Base-by-base conservation (phyloP, 148 eudicot species). In the Silene latifolia region DNA sequence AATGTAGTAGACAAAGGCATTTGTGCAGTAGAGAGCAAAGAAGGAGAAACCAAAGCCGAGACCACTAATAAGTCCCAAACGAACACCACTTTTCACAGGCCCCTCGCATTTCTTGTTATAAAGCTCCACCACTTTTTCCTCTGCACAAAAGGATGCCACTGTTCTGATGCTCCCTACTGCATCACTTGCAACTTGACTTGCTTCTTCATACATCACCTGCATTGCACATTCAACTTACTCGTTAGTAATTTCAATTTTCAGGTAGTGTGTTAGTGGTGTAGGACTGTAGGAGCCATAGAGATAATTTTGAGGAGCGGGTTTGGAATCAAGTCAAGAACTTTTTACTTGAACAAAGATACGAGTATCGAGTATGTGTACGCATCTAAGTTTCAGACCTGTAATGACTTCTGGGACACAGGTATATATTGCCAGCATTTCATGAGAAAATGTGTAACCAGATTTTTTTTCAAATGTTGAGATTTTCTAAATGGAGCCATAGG, bases 81-180 rank as follows among this genome's bases (percentile, higher is more conserved):
- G 87, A 59, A 86, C 80, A 47, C 98, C 93, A 62, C 85, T 75
- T 75, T 82, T 84, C 74, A 83, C 62, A 0, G 98, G 97, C 29
- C 48, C 88, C 67, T 85, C 86, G 47, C 98, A 93, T 78, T 90
- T 92, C 71, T 80, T 79, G 76, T 83, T 74, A 42, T 88, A 92
- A 79, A 90, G 80, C 60, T 86, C 86, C 88, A 89, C 87, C 35
- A 93, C 93, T 71, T 93, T 90, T 59, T 90, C 87, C 82, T 93
- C 98, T 27, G 90, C 91, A 82, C 93, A 82, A 56, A 90, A 93
- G n/a, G 98, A 93, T 53, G 92, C 91, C 42, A 90, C 92, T 6
- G 96, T 93, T 81, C 98, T 86, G 25, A 93, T 93, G 74, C 91
- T 81, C 61, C 96, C 90, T 57, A 92, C 91, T 7, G 97, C 96